Conservation (phyloP, 164 flowering plant species). For the Tetracentron sinense region DNA sequence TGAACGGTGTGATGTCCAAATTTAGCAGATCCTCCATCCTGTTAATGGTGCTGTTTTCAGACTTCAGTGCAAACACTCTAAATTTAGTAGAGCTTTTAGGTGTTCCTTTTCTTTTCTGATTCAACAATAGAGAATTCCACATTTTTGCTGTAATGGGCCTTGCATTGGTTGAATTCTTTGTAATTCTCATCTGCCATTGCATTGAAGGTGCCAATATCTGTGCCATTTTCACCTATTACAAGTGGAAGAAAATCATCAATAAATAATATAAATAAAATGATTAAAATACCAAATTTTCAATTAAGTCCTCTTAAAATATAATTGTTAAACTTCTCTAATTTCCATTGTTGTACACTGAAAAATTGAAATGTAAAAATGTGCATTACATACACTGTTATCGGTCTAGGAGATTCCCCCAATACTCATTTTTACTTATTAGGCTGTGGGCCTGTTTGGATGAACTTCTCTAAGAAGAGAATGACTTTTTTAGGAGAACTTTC, state of each 20-base stretch:
- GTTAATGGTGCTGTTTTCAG: conserved; percentile 57
- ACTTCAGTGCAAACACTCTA: conserved; percentile 47
- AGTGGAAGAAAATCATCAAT: background rate
- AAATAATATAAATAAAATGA: background rate
- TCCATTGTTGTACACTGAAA: too few species aligned
- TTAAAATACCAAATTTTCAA: background rate
- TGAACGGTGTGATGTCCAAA: conserved; percentile 74
- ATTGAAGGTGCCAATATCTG: conserved; percentile 78
- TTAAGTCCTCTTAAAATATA: too few species aligned
- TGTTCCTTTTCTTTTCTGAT: conserved; percentile 43
- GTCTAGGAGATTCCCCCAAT: too few species aligned
- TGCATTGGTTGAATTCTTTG: conserved; percentile 36
- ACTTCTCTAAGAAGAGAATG: too few species aligned
- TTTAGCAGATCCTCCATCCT: conserved; percentile 76
- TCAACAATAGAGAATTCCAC: conserved; percentile 58
- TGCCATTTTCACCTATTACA: conserved; percentile 53
- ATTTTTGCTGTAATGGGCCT: conserved; percentile 51
- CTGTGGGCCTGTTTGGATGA: too few species aligned
- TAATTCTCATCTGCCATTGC: conserved; percentile 66
- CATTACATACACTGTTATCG: too few species aligned
- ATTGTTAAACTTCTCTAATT: too few species aligned
- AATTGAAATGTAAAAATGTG: too few species aligned
- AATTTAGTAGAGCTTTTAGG: conserved; percentile 47
- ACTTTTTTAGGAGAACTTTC: too few species aligned
- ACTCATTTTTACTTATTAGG: too few species aligned